Conservation (phyloP, 75 land plant genomes). For the Pinus albicaulis region DNA sequence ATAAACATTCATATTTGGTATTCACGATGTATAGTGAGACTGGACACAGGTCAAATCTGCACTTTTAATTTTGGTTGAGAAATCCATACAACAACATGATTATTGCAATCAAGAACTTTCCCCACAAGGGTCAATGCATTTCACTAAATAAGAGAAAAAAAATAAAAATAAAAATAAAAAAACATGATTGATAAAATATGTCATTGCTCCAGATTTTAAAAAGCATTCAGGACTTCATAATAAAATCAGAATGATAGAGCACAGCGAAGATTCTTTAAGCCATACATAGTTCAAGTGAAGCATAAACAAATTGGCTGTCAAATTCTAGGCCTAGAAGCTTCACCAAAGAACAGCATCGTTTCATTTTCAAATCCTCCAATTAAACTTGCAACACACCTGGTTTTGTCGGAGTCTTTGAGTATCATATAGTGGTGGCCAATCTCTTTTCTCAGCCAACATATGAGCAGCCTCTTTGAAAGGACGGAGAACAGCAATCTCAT, state of each 20-base stretch:
- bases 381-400: conserved; percentile 47
- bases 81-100: background rate
- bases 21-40: background rate
- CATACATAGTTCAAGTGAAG: background rate
- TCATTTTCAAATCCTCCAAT: background rate
- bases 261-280: background rate
- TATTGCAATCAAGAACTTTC: background rate
- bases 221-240: background rate
- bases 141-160: background rate
- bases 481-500: conserved; percentile 70
- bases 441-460: conserved; percentile 72
- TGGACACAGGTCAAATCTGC: background rate
- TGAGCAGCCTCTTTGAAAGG: conserved; percentile 90
- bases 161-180: background rate
- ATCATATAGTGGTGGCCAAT: conserved; percentile 90
- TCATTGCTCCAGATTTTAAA: background rate
- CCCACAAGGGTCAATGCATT: background rate
- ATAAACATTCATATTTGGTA: background rate
- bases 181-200: background rate
- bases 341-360: background rate
- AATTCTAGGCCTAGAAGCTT: background rate
- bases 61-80: background rate
- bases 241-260: background rate
- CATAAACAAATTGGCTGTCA: background rate
- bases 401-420: conserved; percentile 46